Base-by-base conservation (phyloP, 2,329 filamentous ascomycete species). In the Corinectria fuckeliana region DNA sequence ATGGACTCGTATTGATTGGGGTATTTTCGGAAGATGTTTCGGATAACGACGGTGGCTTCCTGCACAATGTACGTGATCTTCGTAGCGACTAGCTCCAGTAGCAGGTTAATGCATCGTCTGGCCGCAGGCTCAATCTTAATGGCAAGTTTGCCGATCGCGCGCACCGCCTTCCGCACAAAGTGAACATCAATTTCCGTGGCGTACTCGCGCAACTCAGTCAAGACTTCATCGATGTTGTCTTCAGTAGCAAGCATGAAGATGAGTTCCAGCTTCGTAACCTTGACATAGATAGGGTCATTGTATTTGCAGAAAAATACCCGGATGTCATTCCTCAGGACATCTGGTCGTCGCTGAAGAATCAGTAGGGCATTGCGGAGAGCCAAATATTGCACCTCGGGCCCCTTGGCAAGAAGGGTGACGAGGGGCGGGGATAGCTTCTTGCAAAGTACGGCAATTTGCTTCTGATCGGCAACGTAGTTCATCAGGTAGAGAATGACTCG, bases 271-370 rank as follows among this genome's bases (percentile, higher is more conserved):
- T 99, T 99, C 14, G 95, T 99, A 50, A 99, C 95, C 77, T 99
- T 99, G 79, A 99, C 95, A 75, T 98, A 99, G 65, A 99, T 99
- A 0, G 95, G 95, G 73, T 99, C 95, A 75, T 99, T 99, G 79
- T 99, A 99, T 82, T 99, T 99, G 87, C 95, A 99, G 79, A 99
- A 99, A 80, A 99, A 99, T 28, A 99, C 95, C 45, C 95, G 88
- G 63, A 99, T 98, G 76, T 99, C 95, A 76, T 97, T 98, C 64
- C 93, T 88, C 53, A 99, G 78, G 8, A 99, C 94, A 71, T 98
- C 95, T 0, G 95, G 95, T 56, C 94, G 85, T 69, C 94, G 85
- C 75, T 99, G 95, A 51, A 99, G 81, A 67, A 99, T 99, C 13
- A 99, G 82, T 2, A 99, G 84, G 0, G 95, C 95, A 73, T 99